Evolutionary conservation across 2,329 filamentous ascomycete genomes (phyloP).

Genomic region (Trichoderma cornu-damae): DNA sequence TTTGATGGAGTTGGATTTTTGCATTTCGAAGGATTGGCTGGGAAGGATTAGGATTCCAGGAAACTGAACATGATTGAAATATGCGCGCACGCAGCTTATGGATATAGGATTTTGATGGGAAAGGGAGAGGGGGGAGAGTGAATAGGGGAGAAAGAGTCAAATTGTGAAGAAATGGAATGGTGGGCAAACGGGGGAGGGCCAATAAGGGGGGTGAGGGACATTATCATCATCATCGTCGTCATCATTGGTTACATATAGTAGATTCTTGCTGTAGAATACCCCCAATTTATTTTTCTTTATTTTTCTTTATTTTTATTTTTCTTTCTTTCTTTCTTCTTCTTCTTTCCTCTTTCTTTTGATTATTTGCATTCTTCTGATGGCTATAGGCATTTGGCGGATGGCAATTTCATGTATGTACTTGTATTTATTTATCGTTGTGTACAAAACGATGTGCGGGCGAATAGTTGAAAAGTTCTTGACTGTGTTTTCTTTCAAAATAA

Average conservation of each 20-base stretch:
- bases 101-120: not conserved
- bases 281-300: no score
- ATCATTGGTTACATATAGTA: slow-evolving; percentile 15
- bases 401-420: not conserved
- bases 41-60: not conserved
- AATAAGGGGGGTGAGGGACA: no score
- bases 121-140: not conserved
- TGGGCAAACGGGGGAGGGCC: no score
- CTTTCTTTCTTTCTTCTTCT: no score
- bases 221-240: slow-evolving; percentile 10
- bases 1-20: slow-evolving; percentile 18
- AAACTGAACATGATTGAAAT: not conserved
- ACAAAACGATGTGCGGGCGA: no score
- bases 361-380: not conserved
- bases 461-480: no score
- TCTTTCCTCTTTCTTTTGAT: no score
- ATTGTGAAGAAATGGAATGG: not conserved
- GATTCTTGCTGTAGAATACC: slow-evolving; percentile 14
- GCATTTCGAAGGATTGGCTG: slow-evolving; percentile 4
- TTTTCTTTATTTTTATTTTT: no score
- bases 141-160: not conserved
- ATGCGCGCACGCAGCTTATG: slow-evolving; percentile 2
- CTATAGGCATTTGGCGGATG: not conserved
- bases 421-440: not conserved
- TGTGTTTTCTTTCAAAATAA: not conserved